Conservation (phyloP, 1,284 basidiomycete genomes). For the Ceratobasidium sp. region DNA sequence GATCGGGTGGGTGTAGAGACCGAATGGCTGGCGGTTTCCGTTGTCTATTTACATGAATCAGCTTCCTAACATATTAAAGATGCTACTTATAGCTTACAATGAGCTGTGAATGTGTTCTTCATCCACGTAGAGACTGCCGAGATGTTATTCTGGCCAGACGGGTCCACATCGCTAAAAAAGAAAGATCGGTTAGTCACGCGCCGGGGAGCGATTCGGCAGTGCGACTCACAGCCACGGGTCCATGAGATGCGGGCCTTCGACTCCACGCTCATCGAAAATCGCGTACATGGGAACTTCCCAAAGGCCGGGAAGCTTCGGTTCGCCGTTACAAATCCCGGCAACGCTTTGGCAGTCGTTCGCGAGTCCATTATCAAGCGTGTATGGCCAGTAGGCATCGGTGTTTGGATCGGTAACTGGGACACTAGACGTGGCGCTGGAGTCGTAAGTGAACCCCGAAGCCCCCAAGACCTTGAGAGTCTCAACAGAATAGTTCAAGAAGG, state of each 20-base stretch:
- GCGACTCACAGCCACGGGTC: constrained; percentile 83
- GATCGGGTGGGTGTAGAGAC: constrained; percentile 85
- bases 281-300: constrained; percentile 89
- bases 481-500: constrained; percentile 77
- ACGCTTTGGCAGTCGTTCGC: constrained; percentile 81
- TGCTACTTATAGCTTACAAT: constrained; percentile 59
- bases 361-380: constrained; percentile 79
- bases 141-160: constrained; percentile 66
- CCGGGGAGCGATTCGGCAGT: background rate
- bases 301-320: constrained; percentile 80
- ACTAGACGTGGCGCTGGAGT: constrained; percentile 74
- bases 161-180: constrained; percentile 44
- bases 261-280: constrained; percentile 74
- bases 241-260: constrained; percentile 76
- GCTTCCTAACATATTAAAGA: background rate
- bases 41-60: constrained; percentile 61
- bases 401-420: constrained; percentile 75
- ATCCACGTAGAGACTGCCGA: constrained; percentile 77
- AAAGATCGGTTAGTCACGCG: constrained; percentile 21
- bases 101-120: constrained; percentile 79
- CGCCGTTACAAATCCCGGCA: constrained; percentile 72
- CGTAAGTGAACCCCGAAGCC: constrained; percentile 77
- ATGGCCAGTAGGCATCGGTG: constrained; percentile 84
- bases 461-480: constrained; percentile 73
- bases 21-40: constrained; percentile 81